Evolutionary conservation across 805 yeast species (phyloP), one percentile per base, ranked within the genome.

Genomic region (Saccharomycopsis synnaedendra): DNA sequence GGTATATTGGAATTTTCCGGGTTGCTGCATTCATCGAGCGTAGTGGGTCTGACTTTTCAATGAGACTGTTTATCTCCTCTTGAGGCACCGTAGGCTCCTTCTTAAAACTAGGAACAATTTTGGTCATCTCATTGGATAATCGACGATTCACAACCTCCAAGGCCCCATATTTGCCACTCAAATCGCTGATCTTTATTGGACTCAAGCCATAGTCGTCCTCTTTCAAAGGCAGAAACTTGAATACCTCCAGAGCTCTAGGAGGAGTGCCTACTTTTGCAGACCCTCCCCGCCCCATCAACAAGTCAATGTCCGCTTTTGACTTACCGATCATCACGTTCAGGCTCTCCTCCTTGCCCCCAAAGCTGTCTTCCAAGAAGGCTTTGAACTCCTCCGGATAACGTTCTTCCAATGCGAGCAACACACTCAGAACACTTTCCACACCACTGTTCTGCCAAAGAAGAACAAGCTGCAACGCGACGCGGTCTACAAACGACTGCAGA

Each of bases 121-220:
- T 39, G 31, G 46, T 41, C 41, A 41, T 43, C 4, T 32, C 46
- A 19, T 37, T 38, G 9, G 9, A 11, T 4, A 30, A 27, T 28
- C 36, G 30, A 11, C 41, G 19, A 19, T 19, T 45, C 28, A 27
- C n/a, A 7, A 41, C 28, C 19, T 6, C 4, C 4, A 38, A 8
- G 11, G 37, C 5, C 8, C 32, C 32, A 36, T 30, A 27, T 5
- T 5, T 9, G 10, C 19, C 30, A 9, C 32, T 30, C 29, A 41
- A 32, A 28, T 48, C 41, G 11, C 30, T 35, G 9, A 49, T 37
- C 32, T 49, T 51, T 6, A 51, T 31, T 7, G 54, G 54, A 43
- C 52, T 51, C 3, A 51, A n/a, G 10, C 43, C 47, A 32, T 34
- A 39, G 19, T 49, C 46, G 27, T 29, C 43, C 4, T 47, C 49